A percentile compares a stretch with the other conserved stretches of the same genome.
phyloP scores from a whole-genome alignment of 192 early-diverging fungal genomes.

The Obelidium mucronatum region DNA sequence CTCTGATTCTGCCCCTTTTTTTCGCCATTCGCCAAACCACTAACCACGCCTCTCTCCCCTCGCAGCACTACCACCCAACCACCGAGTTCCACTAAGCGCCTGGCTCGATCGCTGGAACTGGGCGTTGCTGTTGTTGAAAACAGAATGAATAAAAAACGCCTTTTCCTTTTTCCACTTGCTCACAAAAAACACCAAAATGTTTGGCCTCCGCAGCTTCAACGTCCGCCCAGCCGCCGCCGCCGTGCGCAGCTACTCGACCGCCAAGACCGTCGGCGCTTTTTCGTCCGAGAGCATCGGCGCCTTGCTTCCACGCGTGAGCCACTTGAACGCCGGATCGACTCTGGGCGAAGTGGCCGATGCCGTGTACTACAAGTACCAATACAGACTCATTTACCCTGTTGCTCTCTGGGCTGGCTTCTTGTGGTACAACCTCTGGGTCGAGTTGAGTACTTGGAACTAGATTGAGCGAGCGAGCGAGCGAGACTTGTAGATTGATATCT shows the following conservation, averaged over 20 bases:
- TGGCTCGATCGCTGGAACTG: too few species aligned
- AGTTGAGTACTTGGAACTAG: background rate
- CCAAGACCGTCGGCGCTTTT: constrained; percentile 24
- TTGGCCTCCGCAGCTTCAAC: background rate
- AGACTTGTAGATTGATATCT: too few species aligned
- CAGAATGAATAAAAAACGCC: too few species aligned
- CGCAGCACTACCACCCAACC: constrained; percentile 59
- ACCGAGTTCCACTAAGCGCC: constrained; percentile 56
- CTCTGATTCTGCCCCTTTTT: background rate
- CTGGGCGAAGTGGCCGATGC: constrained; percentile 57
- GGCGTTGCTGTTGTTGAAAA: too few species aligned
- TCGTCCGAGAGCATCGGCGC: constrained; percentile 15
- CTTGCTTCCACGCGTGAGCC: constrained; percentile 21
- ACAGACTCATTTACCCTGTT: constrained; percentile 55
- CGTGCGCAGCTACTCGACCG: background rate
- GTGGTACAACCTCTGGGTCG: constrained; percentile 53
- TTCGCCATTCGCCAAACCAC: too few species aligned
- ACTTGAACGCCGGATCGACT: constrained; percentile 47
- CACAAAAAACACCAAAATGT: constrained; percentile 17
- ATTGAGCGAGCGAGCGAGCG: too few species aligned
- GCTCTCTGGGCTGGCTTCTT: constrained; percentile 53
- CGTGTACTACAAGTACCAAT: constrained; percentile 53
- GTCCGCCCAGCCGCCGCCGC: background rate
- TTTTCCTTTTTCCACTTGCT: background rate
- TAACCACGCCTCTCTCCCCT: too few species aligned